Base-by-base conservation (phyloP, 139 green algal genomes). In the Chlorella sorokiniana region DNA sequence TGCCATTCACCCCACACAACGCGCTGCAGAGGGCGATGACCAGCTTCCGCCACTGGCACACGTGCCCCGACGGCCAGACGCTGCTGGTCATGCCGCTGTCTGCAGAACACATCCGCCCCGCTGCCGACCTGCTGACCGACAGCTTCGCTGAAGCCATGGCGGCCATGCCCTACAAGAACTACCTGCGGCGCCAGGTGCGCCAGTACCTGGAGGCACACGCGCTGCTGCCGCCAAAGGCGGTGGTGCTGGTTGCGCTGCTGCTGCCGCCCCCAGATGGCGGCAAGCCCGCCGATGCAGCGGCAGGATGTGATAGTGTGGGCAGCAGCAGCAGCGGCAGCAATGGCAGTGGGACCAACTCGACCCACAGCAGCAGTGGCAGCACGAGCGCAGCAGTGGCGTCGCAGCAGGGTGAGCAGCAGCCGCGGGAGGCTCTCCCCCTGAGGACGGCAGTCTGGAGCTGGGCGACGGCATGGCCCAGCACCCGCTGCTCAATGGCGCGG, bases 211-310 rank as follows among this genome's bases (percentile, higher is more conserved):
- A 81, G 31, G 42, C 86, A 44, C 91, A 93, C 69, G 41, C 82
- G 51, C 52, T 85, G 42, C 79, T 93, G 74, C 84, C 86, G 20
- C 91, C 91, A 29, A 87, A 91, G 71, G 82, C 89, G 23, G 54
- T 94, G 4, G 81, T 93, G 41, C 84, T 95, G 52, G 78, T 90
- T 37, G 91, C 87, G 35, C 33, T 94, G 33, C 77, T 91, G 59
- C 65, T 87, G 52, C 61, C 70, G 3, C 51, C 54, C 23, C 56
- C 48, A 68, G 27, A 5, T 76, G 69, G 69, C 69, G n/a, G 41
- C 48, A 56, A n/a, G n/a, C n/a, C n/a, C n/a, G n/a, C n/a, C n/a
- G n/a, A n/a, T 44, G 48, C 45, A 64, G 48, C 70, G 37, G 70
- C n/a, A 38, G 7, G n/a, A 35, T 23, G 35, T 16, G 20, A 29